Base-by-base conservation (phyloP, 805 yeast genomes). In the Geotrichum ghanense region DNA sequence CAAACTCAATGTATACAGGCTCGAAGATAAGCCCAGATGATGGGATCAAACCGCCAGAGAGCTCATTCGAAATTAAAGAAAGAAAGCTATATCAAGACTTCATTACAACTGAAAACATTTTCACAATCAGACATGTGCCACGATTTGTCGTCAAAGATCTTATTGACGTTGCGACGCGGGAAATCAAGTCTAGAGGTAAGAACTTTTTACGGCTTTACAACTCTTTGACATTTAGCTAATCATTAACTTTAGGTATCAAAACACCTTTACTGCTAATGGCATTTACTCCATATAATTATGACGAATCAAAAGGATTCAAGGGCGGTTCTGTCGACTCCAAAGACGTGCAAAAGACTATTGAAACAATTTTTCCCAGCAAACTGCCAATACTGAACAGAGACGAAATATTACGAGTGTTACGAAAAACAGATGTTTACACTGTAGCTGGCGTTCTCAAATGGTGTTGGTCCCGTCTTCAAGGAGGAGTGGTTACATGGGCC, bases 401-500 rank as follows among this genome's bases (percentile, higher is more conserved):
- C 23, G 64, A 65, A 3, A 57, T 77, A 35, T 65, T 68, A 34
- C 61, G 67, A 22, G 67, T 73, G 2, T 68, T 83, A 3, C 61
- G 69, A 43, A 56, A 67, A 44, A 71, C 80, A 0, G 87, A 84
- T 53, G 86, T 78, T 47, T 80, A 75, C 41, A 54, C 89, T 1
- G 65, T 88, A 37, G 77, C 83, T 31, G 74, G 86, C 48, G 81
- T 81, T 1, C 67, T 88, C 49, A 87, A 86, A 59, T 88, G 84
- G 64, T 69, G 86, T 42, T 88, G 97, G 97, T 76, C 89, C 50
- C 70, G 97, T 49, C 64, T 89, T 19, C 81, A 80, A 47, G 75
- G 76, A 50, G 86, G 88, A 53, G 72, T 88, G 24, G 78, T 88
- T 41, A 92, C 95, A 0, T 87, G 95, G 95, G 82, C 80, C 47